phyloP scores from a whole-genome alignment of 257 asterid species.

The Apocynum venetum region DNA sequence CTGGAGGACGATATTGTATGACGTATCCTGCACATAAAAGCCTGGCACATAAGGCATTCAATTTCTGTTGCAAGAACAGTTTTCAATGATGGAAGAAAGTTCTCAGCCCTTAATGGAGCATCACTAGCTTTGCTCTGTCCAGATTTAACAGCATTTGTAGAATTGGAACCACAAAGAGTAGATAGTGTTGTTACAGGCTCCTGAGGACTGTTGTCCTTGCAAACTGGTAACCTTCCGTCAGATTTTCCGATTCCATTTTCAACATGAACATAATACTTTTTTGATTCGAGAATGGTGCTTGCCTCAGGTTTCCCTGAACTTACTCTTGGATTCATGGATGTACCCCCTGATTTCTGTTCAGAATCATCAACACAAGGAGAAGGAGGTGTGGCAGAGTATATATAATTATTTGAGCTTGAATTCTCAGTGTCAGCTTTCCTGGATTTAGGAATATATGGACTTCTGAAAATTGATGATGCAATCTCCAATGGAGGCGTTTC shows the following conservation, averaged over 20 bases:
- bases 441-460: constrained; percentile 83
- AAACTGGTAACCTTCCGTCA: constrained; percentile 34
- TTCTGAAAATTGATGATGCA: constrained; percentile 65
- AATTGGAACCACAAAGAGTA: constrained; percentile 44
- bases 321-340: constrained; percentile 44
- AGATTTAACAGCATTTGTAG: constrained; percentile 43
- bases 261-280: constrained; percentile 62
- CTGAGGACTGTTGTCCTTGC: constrained; percentile 35
- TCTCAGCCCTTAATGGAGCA: constrained; percentile 50
- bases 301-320: constrained; percentile 44
- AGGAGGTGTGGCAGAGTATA: constrained; percentile 94
- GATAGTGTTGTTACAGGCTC: constrained; percentile 45
- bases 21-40: constrained; percentile 90
- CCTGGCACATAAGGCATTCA: constrained; percentile 87
- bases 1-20: constrained; percentile 64
- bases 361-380: constrained; percentile 62
- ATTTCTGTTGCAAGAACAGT: constrained; percentile 79
- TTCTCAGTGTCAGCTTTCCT: constrained; percentile 75
- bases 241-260: constrained; percentile 51
- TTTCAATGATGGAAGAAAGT: constrained; percentile 50
- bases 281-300: constrained; percentile 42
- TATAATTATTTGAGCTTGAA: constrained; percentile 77
- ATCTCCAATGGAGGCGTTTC: constrained; percentile 66
- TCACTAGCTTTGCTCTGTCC: constrained; percentile 39
- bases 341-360: constrained; percentile 54